Conservation (phyloP, 2,329 filamentous ascomycete genomes). For the Fusarium gaditjirri region DNA sequence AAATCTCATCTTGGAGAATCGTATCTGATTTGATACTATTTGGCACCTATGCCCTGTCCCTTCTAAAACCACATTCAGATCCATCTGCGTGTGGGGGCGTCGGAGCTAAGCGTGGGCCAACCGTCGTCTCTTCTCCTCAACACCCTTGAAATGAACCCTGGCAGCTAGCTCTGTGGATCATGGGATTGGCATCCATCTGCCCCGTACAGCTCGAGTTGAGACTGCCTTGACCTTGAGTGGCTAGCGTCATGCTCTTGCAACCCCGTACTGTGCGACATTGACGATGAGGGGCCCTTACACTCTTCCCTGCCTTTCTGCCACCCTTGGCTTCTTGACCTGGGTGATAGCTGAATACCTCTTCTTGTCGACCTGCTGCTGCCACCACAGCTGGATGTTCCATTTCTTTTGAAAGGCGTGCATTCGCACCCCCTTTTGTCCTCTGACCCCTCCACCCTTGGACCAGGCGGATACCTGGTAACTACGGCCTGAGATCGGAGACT, state of each 20-base stretch:
- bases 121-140: constrained; percentile 23
- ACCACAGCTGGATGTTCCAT: constrained; percentile 33
- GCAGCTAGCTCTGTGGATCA: constrained; percentile 42
- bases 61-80: constrained; percentile 30
- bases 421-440: constrained; percentile 19
- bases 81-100: constrained; percentile 33
- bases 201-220: constrained; percentile 35
- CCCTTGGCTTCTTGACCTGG: constrained; percentile 25
- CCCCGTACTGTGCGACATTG: constrained; percentile 43
- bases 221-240: constrained; percentile 40
- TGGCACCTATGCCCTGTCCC: constrained; percentile 12
- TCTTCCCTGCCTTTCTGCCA: constrained; percentile 29
- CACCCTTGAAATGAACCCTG: constrained; percentile 41
- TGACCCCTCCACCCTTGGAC: constrained; percentile 26
- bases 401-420: constrained; percentile 14
- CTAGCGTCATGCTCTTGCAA: constrained; percentile 35
- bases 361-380: constrained; percentile 38
- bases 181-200: constrained; percentile 34
- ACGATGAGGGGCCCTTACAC: constrained; percentile 24
- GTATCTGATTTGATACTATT: constrained; percentile 27
- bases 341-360: constrained; percentile 39
- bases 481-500: constrained; percentile 41
- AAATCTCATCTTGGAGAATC: constrained; percentile 14
- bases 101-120: constrained; percentile 41
- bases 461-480: constrained; percentile 27